Percentiles rank a stretch among this genome's conserved stretches.
These are phyloP conservation scores for Bipolaris cookei DNA, from an alignment of 2,329 filamentous ascomycete genomes.

Conservation along the genomic window DNA sequence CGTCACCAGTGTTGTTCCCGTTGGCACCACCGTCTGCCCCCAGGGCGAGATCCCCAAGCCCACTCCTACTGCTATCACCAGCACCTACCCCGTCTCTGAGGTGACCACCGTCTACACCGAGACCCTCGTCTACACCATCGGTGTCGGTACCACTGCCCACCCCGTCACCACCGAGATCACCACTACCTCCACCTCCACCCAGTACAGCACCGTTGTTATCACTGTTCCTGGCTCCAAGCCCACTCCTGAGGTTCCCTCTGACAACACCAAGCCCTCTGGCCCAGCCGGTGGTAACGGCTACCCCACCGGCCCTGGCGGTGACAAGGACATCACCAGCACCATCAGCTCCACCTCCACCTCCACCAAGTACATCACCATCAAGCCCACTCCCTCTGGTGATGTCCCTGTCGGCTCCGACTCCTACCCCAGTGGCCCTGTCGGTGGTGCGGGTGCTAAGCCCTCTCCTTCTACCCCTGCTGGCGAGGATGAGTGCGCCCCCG, in stretches of 20 bases:
- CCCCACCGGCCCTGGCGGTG: conserved; percentile 7
- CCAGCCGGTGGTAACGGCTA: not conserved
- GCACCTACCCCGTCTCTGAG: conserved; percentile 33
- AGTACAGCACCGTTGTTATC: conserved; percentile 43
- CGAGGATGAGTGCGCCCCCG: conserved; percentile 42
- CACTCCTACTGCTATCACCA: conserved; percentile 23
- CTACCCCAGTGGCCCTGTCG: conserved; percentile 5
- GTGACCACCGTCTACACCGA: conserved; percentile 47
- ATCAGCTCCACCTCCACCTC: conserved; percentile 41
- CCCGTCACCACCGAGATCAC: conserved; percentile 51
- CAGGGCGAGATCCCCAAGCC: conserved; percentile 26
- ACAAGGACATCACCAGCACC: conserved; percentile 45
- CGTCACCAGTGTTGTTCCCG: conserved; percentile 50
- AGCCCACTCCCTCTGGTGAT: conserved; percentile 12
- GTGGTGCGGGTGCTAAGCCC: conserved; percentile 2
- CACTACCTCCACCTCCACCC: conserved; percentile 41
- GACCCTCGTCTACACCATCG: conserved; percentile 54
- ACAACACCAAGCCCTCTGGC: not conserved
- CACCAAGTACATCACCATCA: conserved; percentile 43
- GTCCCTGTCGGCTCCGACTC: conserved; percentile 5
- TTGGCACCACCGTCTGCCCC: conserved; percentile 55
- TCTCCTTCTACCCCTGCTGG: conserved; percentile 13
- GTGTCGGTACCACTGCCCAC: conserved; percentile 52
- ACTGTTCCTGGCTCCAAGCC: conserved; percentile 23
- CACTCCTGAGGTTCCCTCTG: conserved; percentile 4